Percentiles rank a stretch among this genome's conserved stretches.
phyloP scores from a whole-genome alignment of 805 yeast genomes.

The Lachancea kluyveri region DNA sequence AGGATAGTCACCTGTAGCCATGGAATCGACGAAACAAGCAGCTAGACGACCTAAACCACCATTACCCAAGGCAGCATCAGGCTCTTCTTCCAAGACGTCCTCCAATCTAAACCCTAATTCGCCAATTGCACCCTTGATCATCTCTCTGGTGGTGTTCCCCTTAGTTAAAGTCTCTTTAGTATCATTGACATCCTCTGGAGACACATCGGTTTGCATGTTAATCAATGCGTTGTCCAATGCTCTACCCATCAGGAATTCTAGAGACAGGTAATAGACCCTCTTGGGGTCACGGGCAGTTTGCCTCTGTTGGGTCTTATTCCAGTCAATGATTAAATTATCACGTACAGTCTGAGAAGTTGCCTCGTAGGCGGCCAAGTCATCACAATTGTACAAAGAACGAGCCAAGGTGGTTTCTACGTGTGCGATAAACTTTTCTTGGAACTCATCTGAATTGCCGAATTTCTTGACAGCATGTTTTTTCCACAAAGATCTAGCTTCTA shows the following conservation, averaged over 20 bases:
- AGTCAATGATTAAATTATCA: conserved; percentile 73
- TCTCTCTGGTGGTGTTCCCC: conserved; percentile 37
- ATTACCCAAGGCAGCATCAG: conserved; percentile 92
- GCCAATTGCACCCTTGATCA: conserved; percentile 47
- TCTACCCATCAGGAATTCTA: conserved; percentile 91
- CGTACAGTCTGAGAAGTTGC: conserved; percentile 76
- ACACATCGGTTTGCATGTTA: conserved; percentile 49
- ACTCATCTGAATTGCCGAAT: conserved; percentile 44
- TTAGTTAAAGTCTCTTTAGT: conserved; percentile 8
- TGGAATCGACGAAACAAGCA: conserved; percentile 87
- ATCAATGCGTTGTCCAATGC: conserved; percentile 92
- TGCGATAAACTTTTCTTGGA: conserved; percentile 63
- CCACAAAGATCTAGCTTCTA: conserved; percentile 74
- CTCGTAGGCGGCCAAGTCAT: conserved; percentile 86
- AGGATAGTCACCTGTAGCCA: conserved; percentile 78
- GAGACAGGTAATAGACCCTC: conserved; percentile 77
- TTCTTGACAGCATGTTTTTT: conserved; percentile 54
- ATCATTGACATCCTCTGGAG: conserved; percentile 4
- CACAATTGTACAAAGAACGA: conserved; percentile 89
- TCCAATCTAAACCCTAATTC: conserved; percentile 85
- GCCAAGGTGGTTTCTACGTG: conserved; percentile 91
- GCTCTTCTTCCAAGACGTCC: conserved; percentile 78
- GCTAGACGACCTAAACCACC: conserved; percentile 95
- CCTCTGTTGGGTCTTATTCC: conserved; percentile 91
- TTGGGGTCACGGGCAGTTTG: conserved; percentile 80